These are phyloP conservation scores for Alternaria ventricosa DNA, from an alignment of 2,329 filamentous ascomycete species.

Conservation along the genomic window DNA sequence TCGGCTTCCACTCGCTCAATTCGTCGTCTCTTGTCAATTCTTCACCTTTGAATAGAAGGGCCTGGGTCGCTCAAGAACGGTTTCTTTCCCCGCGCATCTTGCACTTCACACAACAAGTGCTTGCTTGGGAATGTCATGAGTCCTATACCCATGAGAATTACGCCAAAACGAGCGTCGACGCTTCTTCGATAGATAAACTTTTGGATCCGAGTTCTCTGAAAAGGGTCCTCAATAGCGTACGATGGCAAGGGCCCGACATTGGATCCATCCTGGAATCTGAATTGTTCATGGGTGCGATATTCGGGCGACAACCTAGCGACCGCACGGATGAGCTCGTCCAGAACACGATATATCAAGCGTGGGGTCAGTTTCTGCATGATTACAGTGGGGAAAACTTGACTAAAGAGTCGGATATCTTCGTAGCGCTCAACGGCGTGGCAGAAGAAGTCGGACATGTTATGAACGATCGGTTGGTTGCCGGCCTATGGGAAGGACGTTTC, in stretches of 20 bases:
- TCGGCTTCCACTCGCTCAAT: background rate
- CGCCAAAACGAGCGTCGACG: background rate
- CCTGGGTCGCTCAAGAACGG: background rate
- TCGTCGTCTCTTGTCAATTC: background rate
- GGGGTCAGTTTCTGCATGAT: rapidly evolving
- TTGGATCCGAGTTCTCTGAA: background rate
- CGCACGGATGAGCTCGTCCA: rapidly evolving
- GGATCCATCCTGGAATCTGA: background rate
- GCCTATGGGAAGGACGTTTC: background rate
- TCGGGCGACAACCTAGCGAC: too few relatives aligned
- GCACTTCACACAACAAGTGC: background rate
- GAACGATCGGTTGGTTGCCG: background rate
- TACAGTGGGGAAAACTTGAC: background rate
- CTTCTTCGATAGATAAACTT: too few relatives aligned
- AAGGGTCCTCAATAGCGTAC: background rate
- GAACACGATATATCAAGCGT: background rate
- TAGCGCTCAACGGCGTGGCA: background rate
- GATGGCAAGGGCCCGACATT: background rate
- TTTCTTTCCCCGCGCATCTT: background rate
- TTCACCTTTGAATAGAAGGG: background rate
- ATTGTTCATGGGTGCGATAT: too few relatives aligned
- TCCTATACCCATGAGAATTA: background rate
- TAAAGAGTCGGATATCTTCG: background rate
- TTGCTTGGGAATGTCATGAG: background rate
- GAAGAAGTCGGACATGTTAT: background rate